Percentiles rank a stretch among this genome's conserved stretches.
phyloP scores from a whole-genome alignment of 202 grass and related monocot species.

The Schoenoplectus tabernaemontani region DNA sequence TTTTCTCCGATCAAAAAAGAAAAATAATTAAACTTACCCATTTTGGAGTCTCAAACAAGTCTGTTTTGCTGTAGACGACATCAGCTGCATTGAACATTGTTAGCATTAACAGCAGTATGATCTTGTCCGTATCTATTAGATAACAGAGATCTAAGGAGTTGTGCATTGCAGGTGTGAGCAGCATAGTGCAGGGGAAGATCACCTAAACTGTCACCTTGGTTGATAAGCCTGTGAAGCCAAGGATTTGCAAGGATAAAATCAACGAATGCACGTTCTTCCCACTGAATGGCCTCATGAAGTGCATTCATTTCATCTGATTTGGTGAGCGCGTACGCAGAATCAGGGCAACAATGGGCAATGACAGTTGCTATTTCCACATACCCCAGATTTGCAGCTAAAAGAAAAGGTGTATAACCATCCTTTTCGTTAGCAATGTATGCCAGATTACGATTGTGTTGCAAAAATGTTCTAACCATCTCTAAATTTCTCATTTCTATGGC shows the following conservation, averaged over 20 bases:
- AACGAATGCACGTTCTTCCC: neutral
- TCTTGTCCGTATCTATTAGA: neutral
- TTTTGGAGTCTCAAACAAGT: neutral
- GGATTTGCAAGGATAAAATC: neutral
- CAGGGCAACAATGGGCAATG: neutral
- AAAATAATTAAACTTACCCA: neutral
- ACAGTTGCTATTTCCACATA: neutral
- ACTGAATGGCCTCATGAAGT: neutral
- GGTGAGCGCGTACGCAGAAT: neutral
- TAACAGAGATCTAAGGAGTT: neutral
- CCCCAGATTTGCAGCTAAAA: neutral
- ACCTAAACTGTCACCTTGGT: neutral
- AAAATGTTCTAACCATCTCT: neutral
- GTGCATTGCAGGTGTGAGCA: neutral
- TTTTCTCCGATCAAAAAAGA: too few relatives aligned
- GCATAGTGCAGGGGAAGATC: neutral
- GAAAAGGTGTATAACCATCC: conserved; percentile 2
- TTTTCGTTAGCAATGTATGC: neutral
- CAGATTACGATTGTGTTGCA: neutral
- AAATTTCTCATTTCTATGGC: neutral
- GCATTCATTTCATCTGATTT: neutral
- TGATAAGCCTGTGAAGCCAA: neutral
- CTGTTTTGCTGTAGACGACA: neutral
- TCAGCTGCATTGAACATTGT: neutral
- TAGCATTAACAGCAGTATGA: neutral